Evolutionary conservation across 495 filamentous ascomycete species (phyloP), one percentile per base, ranked within the genome.

Genomic region (Lichina pygmaea): DNA sequence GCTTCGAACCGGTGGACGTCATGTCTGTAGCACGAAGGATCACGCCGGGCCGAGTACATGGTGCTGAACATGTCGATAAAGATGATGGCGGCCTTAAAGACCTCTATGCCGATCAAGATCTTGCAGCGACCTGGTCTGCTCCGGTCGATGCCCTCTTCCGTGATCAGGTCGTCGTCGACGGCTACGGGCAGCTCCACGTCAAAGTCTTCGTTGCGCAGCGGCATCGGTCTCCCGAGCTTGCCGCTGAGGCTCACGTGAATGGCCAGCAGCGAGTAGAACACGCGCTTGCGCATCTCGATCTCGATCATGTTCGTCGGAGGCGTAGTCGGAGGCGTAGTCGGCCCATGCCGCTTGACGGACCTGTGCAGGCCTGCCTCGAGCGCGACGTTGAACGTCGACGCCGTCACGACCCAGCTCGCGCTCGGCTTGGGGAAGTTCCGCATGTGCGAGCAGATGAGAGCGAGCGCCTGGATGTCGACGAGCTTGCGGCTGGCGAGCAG

Each of bases 401-500:
- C 66, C 34, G 68, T 68, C 38, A 81, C 60, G 48, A 74, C 66
- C 62, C 70, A 75, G 17, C 73, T 74, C 44, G 75, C 73, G 24
- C 75, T 78, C 30, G 81, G 80, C 51, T 82, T 81, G n/a, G 81
- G 78, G 45, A 82, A 78, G 50, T 70, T 75, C 43, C 81, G 71
- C 2, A 80, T 66, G 55, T 84, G 77, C 8, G 65, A 52, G 42
- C 68, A 70, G 42, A 86, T 71, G 60, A 86, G 61, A 13, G 72
- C 62, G 45, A 86, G 49, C 5, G 80, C 81, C 53, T 84, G 79
- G 6, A 84, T 56, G 49, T 77, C 70, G 38, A 75, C 65, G 15
- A 81, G 52, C 0, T 64, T 66, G 47, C 73, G 72, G 34, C 64
- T 67, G 16, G 58, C 60, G 36, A 71, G 56, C 8, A 86, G 61